A percentile compares a stretch with the other conserved stretches of the same genome.
These are phyloP conservation scores for Xanthoparmelia taractica DNA, from an alignment of 495 filamentous ascomycete genomes.

Conservation along the genomic window DNA sequence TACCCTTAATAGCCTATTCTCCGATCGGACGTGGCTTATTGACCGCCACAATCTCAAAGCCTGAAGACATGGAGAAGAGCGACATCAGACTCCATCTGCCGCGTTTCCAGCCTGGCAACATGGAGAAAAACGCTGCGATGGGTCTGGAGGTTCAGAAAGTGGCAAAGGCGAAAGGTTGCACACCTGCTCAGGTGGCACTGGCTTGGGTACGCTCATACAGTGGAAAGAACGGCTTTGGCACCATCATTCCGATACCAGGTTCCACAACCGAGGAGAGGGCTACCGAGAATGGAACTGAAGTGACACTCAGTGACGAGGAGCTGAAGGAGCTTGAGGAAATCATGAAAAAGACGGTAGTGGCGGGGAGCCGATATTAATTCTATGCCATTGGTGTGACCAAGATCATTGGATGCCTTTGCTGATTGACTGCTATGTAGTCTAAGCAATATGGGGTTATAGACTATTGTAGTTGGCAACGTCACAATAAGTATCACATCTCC, in stretches of 20 bases:
- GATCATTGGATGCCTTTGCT: too few species aligned
- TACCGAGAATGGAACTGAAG: slow-evolving; percentile 38
- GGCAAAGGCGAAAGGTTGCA: slow-evolving; percentile 61
- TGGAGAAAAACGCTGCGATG: slow-evolving; percentile 66
- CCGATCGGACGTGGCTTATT: slow-evolving; percentile 47
- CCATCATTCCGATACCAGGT: slow-evolving; percentile 80
- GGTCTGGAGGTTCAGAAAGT: slow-evolving; percentile 57
- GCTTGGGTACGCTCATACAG: slow-evolving; percentile 57
- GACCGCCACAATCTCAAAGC: slow-evolving; percentile 55
- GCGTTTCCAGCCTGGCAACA: slow-evolving; percentile 61
- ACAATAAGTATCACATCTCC: not conserved
- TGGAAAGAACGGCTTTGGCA: slow-evolving; percentile 52
- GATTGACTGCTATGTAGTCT: not conserved
- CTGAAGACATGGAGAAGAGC: slow-evolving; percentile 52
- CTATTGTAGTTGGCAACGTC: not conserved
- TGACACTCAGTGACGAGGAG: slow-evolving; percentile 37
- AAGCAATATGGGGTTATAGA: not conserved
- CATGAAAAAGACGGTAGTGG: slow-evolving; percentile 33
- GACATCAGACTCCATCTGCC: slow-evolving; percentile 50
- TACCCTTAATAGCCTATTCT: slow-evolving; percentile 65
- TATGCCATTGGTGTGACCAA: not conserved
- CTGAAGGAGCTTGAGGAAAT: slow-evolving; percentile 42
- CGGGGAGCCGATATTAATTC: slow-evolving; percentile 33
- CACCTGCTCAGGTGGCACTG: slow-evolving; percentile 69
- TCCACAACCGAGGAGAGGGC: slow-evolving; percentile 45